Base-by-base conservation (phyloP, 2,329 filamentous ascomycete species). In the Clathrospora elynae region DNA sequence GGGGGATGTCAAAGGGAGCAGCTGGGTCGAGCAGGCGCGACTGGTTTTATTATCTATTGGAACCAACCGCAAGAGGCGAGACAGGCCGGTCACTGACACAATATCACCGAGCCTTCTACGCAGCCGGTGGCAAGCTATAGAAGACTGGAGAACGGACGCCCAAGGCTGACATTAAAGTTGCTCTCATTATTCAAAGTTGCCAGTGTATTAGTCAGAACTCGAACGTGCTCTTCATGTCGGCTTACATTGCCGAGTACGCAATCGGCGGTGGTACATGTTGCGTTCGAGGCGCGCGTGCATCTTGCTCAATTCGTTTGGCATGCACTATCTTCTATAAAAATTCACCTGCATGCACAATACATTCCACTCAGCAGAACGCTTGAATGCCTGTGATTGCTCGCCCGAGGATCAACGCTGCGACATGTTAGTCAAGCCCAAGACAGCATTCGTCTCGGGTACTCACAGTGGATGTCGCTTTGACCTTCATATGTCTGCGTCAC, bases 401-500 rank as follows among this genome's bases (percentile, higher is more conserved):
- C 31, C 76, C 72, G 32, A 78, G 64, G 35, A 78, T 80, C 51
- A 80, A 62, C 37, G 72, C 72, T 75, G 51, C 35, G 47, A 67
- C 53, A 71, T 16, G 47, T 69, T 46, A 70, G 66, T 46, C 29
- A 34, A 40, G 18, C 26, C 49, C 31, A 23, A 16, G 17, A 16
- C 28, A 18, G 13, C n/a, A 29, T n/a, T n/a, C 14, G 28, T 12
- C 4, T 28, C 10, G 28, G 32, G 30, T 41, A 82, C 87, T 80
- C 75, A 92, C 90, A 83, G 71, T 97, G 93, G 67, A 97, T 97
- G 73, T 97, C 93, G 66, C 91, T 96, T 74, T 97, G 93, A 14
- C 93, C 93, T 74, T 99, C 93, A 61, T 99, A 99, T 2, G 92
- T 97, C 75, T 97, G 92, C 40, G 92, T 95, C 38, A 99, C 93